phyloP scores from a whole-genome alignment of 306 rosid genomes.

The Vigna unguiculata region DNA sequence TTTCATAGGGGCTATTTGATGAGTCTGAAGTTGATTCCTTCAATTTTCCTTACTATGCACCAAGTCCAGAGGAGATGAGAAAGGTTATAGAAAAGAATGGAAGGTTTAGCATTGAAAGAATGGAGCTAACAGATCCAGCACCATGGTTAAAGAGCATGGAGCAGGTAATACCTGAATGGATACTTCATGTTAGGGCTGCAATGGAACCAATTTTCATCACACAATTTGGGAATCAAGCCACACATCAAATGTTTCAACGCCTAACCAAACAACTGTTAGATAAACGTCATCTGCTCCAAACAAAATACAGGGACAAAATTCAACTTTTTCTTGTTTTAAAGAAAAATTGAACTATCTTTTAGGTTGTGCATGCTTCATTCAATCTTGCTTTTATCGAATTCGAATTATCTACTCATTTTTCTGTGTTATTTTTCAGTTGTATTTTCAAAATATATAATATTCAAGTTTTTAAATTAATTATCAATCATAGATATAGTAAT shows the following conservation, averaged over 20 bases:
- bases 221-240: conserved; percentile 47
- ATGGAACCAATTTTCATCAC: conserved; percentile 53
- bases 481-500: too few species aligned
- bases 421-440: too few species aligned
- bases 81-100: conserved; percentile 56
- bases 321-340: conserved; percentile 54
- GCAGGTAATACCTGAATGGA: conserved; percentile 29
- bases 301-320: conserved; percentile 45
- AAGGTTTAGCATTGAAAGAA: conserved; percentile 50
- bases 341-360: conserved; percentile 19
- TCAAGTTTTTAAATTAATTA: too few species aligned
- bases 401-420: too few species aligned
- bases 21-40: conserved; percentile 61
- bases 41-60: conserved; percentile 61
- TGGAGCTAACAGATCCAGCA: conserved; percentile 56
- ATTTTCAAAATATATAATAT: too few species aligned
- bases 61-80: conserved; percentile 55
- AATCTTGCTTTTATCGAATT: not conserved
- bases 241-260: conserved; percentile 52
- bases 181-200: conserved; percentile 58
- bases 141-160: conserved; percentile 46
- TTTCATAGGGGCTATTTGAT: conserved; percentile 49
- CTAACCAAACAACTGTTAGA: conserved; percentile 23
- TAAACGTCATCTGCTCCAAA: conserved; percentile 29
- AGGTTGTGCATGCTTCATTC: not conserved